Evolutionary conservation across 805 yeast genomes (phyloP), one percentile per base, ranked within the genome.

Genomic region (Candida nitratophila): DNA sequence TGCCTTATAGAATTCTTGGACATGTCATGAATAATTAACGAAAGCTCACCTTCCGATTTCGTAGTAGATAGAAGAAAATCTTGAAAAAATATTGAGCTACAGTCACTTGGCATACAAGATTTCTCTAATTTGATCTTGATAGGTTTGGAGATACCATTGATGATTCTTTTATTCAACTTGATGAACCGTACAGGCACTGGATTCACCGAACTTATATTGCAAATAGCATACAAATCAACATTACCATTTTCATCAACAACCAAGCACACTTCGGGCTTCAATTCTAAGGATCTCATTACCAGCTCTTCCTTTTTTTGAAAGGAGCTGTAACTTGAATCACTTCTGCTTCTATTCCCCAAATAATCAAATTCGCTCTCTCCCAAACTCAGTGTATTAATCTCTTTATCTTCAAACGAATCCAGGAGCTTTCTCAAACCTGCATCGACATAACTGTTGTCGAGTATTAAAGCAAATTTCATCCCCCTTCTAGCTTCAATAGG

Each of bases 121-220:
- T 48, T 40, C 1, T 55, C 54, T n/a, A 62, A 52, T 4, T 43
- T 42, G 19, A 63, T 47, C n/a, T 39, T 12, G 3, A 10, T 48
- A 42, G 14, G 40, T 47, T 1, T 53, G 47, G 3, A 63, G 22
- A 15, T 46, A 0, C 44, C 22, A 31, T 42, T 47, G 4, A 43
- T 43, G 16, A 38, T 45, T 22, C 63, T 50, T 3, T 56, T 49
- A 31, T 53, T 50, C 22, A 82, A 44, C 40, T 63, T 61, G 20
- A 65, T 67, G 26, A 74, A 65, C 20, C 57, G 51, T 48, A 81
- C 65, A 30, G 72, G 66, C 44, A 73, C 73, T 22, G 88, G 87
- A 6, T 46, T 16, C 9, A 52, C 65, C 20, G 63, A 59, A 1
- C 77, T 68, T 14, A 83, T 55, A 53, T 81, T 78, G 20, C 69